phyloP scores from a whole-genome alignment of 2,329 filamentous ascomycete genomes.

The Xylariaceae sp. region DNA sequence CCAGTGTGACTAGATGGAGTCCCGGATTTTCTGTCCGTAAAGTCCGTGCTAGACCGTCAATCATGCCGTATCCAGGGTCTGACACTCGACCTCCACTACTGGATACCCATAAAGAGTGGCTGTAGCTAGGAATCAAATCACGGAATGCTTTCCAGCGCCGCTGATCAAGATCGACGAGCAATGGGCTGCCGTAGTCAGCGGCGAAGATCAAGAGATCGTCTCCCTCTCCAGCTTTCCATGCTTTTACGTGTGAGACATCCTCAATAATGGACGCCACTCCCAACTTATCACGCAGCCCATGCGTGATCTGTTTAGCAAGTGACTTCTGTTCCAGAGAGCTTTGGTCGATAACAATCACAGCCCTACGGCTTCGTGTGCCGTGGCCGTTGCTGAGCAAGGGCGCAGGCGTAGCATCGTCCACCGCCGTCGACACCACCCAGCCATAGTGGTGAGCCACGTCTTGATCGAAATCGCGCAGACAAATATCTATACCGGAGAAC shows the following conservation, averaged over 20 bases:
- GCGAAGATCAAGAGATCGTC: not conserved
- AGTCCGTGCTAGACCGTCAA: constrained; percentile 13
- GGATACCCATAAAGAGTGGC: constrained; percentile 4
- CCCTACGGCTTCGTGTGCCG: too few relatives aligned
- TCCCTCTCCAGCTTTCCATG: not conserved
- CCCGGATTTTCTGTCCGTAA: constrained; percentile 6
- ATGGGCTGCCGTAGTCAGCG: not conserved
- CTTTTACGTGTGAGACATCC: not conserved
- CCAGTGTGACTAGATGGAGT: constrained; percentile 12
- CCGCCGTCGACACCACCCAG: constrained; percentile 4
- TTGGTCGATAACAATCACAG: not conserved
- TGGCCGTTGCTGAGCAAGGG: not conserved
- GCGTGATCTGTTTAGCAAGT: not conserved
- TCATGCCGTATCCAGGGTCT: constrained; percentile 3
- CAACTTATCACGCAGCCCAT: not conserved
- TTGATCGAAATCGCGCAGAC: constrained; percentile 9
- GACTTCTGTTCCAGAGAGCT: not conserved
- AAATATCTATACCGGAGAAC: constrained; percentile 11
- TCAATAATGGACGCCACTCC: not conserved
- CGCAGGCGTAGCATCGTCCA: not conserved
- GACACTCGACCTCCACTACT: not conserved
- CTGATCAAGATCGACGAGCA: not conserved
- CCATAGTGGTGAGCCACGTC: constrained; percentile 4
- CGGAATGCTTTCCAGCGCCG: not conserved
- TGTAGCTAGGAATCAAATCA: not conserved